Evolutionary conservation across 2,329 filamentous ascomycete species (phyloP), one percentile per base, ranked within the genome.

Genomic region (Myriosclerotinia duriaeana): DNA sequence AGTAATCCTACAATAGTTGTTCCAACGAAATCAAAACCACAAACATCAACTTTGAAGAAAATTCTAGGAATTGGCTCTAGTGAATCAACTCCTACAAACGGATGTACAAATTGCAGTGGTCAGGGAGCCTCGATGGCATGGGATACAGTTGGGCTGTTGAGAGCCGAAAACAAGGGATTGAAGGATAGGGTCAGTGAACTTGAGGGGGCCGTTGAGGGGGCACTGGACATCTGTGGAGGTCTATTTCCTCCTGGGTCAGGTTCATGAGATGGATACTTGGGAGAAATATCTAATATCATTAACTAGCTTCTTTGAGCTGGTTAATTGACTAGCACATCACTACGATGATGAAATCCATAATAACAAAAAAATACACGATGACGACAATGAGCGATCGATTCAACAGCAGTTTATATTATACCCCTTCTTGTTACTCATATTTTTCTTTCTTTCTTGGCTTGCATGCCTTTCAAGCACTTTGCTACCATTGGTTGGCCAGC

Each of bases 141-240:
- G 87, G 83, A 89, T 72, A 87, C 87, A 5, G 86, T 87, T n/a
- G 81, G 82, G 63, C 69, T 88, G 56, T 76, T 89, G 67, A 79
- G 85, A 50, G 84, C 85, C 56, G 87, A 89, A 78, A 89, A 89
- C 71, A 83, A 79, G 72, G 81, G 82, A 11, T 75, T 89, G 60
- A 89, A 89, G 78, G 79, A 81, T 50, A 78, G 85, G 26, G 84
- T 89, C 4, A 80, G 81, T 22, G 80, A 85, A 70, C 76, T 89
- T 3, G 87, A 89, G 77, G 80, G 78, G 3, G 85, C 82, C 5
- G 83, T 89, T 6, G 87, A 89, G 46, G 82, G 83, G 8, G 87
- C 85, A 2, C 75, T 89, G 65, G 86, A 66, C 53, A 58, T 69
- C 20, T 69, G 68, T 62, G 64, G 54, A 40, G 64, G 64, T 42